Conservation (phyloP, 2,329 filamentous ascomycete species). For the Ascochyta viciae-villosae region DNA sequence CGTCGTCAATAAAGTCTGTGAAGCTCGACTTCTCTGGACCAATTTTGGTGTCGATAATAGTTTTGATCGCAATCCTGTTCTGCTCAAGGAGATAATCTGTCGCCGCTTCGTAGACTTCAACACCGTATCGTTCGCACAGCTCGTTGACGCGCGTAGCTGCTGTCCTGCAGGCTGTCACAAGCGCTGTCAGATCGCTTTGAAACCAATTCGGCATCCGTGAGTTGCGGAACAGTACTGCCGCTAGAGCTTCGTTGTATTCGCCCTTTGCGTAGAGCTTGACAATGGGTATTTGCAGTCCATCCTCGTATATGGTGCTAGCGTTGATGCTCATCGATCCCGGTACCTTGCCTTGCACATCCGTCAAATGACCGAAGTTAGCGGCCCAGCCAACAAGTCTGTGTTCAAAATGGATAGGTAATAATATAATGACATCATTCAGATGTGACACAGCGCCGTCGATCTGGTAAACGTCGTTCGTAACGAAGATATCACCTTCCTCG, state of each 20-base stretch:
- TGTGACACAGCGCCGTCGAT: slow-evolving; percentile 59
- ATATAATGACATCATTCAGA: slow-evolving; percentile 59
- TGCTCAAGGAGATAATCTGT: slow-evolving; percentile 55
- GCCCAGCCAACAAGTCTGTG: slow-evolving; percentile 57
- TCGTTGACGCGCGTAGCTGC: slow-evolving; percentile 55
- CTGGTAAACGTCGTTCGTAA: slow-evolving; percentile 61
- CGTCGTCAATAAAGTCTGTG: slow-evolving; percentile 60
- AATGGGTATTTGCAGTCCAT: slow-evolving; percentile 59
- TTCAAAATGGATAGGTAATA: slow-evolving; percentile 57
- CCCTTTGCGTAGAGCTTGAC: slow-evolving; percentile 57
- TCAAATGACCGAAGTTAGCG: slow-evolving; percentile 60
- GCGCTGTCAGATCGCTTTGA: slow-evolving; percentile 55
- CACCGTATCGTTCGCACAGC: slow-evolving; percentile 54
- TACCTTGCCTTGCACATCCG: slow-evolving; percentile 55
- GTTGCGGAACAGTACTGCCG: slow-evolving; percentile 57
- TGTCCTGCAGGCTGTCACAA: slow-evolving; percentile 57
- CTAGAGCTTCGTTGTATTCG: slow-evolving; percentile 53
- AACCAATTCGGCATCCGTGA: slow-evolving; percentile 59
- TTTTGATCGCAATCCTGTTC: slow-evolving; percentile 54
- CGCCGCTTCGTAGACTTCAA: slow-evolving; percentile 55
- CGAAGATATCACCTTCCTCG: slow-evolving; percentile 59
- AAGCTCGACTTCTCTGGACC: slow-evolving; percentile 53
- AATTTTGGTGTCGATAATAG: slow-evolving; percentile 57
- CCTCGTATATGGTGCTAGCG: slow-evolving; percentile 57
- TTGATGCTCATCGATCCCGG: slow-evolving; percentile 61